phyloP scores from a whole-genome alignment of 2,329 filamentous ascomycete genomes.

The Periconia sp. region DNA sequence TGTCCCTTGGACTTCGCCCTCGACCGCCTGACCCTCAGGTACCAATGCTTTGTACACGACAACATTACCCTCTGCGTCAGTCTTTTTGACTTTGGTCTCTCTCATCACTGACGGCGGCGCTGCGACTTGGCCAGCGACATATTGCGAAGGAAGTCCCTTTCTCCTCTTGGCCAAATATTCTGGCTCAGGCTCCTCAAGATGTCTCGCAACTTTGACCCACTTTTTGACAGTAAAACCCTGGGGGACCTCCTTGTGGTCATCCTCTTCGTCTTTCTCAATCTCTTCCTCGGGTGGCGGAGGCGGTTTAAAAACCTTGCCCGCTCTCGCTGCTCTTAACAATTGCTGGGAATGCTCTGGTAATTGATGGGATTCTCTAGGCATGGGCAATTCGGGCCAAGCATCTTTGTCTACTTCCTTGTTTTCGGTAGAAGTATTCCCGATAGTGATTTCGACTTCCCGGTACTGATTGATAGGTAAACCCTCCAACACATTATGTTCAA shows the following conservation, averaged over 20 bases:
- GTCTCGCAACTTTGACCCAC: conserved; percentile 59
- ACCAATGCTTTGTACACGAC: conserved; percentile 84
- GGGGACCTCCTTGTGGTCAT: conserved; percentile 47
- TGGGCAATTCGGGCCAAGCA: conserved; percentile 77
- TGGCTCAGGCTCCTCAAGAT: conserved; percentile 60
- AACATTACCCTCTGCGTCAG: conserved; percentile 75
- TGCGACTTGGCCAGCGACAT: conserved; percentile 18
- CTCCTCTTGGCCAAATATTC: conserved; percentile 65
- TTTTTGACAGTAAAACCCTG: conserved; percentile 59
- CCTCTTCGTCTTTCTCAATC: conserved; percentile 50
- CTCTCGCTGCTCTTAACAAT: conserved; percentile 77
- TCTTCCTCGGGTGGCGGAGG: conserved; percentile 68
- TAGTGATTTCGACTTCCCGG: conserved; percentile 67
- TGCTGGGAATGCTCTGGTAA: conserved; percentile 79
- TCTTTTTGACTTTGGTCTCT: conserved; percentile 76
- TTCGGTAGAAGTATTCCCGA: conserved; percentile 66
- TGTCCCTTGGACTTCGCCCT: conserved; percentile 74
- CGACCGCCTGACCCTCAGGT: conserved; percentile 74
- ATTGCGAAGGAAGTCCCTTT: conserved; percentile 57
- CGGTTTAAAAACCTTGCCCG: conserved; percentile 74
- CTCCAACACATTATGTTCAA: conserved; percentile 67
- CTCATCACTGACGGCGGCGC: conserved; percentile 57
- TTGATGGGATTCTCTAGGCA: conserved; percentile 83
- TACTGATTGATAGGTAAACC: conserved; percentile 90
- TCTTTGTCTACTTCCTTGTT: conserved; percentile 65